These are phyloP conservation scores for Phoma herbarum DNA, from an alignment of 2,329 filamentous ascomycete genomes.

Conservation along the genomic window DNA sequence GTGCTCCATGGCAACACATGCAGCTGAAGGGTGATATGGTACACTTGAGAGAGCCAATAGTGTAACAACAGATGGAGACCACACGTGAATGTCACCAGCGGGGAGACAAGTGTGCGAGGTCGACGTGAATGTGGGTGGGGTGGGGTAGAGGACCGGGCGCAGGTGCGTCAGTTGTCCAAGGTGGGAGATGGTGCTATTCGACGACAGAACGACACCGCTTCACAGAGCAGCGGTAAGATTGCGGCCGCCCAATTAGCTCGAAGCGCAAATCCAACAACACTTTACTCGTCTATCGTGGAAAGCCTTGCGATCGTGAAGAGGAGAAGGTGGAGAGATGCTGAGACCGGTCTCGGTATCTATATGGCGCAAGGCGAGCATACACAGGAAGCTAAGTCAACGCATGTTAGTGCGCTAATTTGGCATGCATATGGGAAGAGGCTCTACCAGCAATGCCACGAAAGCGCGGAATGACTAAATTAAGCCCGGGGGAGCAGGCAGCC, in stretches of 20 bases:
- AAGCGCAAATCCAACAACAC: constrained; percentile 5
- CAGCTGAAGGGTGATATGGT: constrained; percentile 5
- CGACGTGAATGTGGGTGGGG: constrained; percentile 31
- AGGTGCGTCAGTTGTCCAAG: constrained; percentile 32
- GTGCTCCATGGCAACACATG: constrained; percentile 27
- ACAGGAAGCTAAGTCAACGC: constrained; percentile 25
- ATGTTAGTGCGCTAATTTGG: constrained; percentile 31
- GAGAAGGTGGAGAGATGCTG: constrained; percentile 20
- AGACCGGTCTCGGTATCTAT: constrained; percentile 34
- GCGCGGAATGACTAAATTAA: constrained; percentile 24
- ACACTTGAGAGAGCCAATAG: constrained; percentile 9
- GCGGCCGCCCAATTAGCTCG: constrained; percentile 11
- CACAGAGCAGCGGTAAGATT: constrained; percentile 35
- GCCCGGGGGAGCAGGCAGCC: constrained; percentile 25
- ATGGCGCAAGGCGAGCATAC: constrained; percentile 20
- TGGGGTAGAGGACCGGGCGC: constrained; percentile 24
- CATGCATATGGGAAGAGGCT: constrained; percentile 22
- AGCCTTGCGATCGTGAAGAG: constrained; percentile 25
- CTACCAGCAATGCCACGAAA: constrained; percentile 42
- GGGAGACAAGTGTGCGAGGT: constrained; percentile 18
- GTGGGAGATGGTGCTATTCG: constrained; percentile 29
- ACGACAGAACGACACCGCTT: constrained; percentile 32
- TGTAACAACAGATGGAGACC: constrained; percentile 8
- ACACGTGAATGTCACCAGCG: constrained; percentile 6
- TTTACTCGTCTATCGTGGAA: background rate